Evolutionary conservation across 2,329 filamentous ascomycete species (phyloP), one percentile per base, ranked within the genome.

Genomic region (Alternaria viburni): DNA sequence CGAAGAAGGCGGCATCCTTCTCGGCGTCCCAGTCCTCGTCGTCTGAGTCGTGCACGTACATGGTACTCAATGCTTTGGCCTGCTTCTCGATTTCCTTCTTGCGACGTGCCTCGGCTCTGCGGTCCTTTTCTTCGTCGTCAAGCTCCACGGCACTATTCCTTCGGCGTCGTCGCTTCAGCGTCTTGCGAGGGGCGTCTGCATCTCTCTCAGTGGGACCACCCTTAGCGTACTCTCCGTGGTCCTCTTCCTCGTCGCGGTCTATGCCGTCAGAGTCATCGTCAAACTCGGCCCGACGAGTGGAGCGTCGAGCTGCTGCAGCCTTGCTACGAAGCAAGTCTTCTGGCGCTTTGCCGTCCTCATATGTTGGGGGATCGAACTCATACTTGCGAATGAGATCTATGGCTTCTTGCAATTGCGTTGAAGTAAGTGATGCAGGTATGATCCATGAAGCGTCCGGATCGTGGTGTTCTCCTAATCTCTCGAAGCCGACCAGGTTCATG

Each of bases 1-100:
- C 89, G 79, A 95, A 97, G 80, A 97, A 97, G 19, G 87, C 88
- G 21, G 77, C 83, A 79, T 92, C 88, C 60, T 88, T 87, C 50
- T 93, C 93, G 32, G 87, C 89, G 73, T 97, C 93, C 66, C 87
- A 90, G 68, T 97, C 93, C 70, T 97, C 93, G 57, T 98, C 96
- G 76, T 98, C 96, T 69, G 91, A 93, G 41, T 90, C 89, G 61
- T 91, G 88, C 54, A 99, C 91, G 72, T 89, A 95, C 43, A 95
- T 81, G 23, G 90, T 89, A 72, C 92, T 96, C 84, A 97, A 98
- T 81, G 96, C 91, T 76, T 91, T 91, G 30, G 85, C 84, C 52
- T 89, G 86, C 80, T 93, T 93, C 73, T 94, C 93, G n/a, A 87
- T 82, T 69, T 97, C 90, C 69, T 88, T 90, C 56, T 89, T 84